phyloP scores from a whole-genome alignment of 805 yeast species.

The Yamadazyma ubonensis region DNA sequence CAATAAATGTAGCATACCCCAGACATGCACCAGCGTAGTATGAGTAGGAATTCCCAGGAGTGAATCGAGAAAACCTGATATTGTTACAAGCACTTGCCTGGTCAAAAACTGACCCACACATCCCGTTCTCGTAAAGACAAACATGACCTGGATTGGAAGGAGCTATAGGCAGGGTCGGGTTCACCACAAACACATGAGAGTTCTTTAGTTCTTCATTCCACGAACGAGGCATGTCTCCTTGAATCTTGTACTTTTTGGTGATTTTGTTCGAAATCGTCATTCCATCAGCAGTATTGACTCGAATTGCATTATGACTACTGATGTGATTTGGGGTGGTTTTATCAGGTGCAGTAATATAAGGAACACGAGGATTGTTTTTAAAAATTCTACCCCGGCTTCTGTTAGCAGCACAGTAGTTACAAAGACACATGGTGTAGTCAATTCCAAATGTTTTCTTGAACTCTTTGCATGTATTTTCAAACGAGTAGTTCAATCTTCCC shows the following conservation, averaged over 20 bases:
- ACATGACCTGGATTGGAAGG: not conserved
- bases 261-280: not conserved
- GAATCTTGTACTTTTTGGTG: constrained; percentile 2
- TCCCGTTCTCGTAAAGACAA: constrained; percentile 1
- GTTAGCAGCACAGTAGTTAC: constrained; percentile 10
- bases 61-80: not conserved
- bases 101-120: constrained; percentile 3
- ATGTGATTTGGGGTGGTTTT: not conserved
- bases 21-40: not conserved
- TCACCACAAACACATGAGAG: not conserved
- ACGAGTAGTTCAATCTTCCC: constrained; percentile 18
- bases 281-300: not conserved
- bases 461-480: constrained; percentile 18
- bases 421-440: constrained; percentile 21
- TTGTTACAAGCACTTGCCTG: constrained; percentile 3
- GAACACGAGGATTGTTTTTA: not conserved
- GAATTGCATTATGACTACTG: constrained; percentile 1
- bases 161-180: not conserved
- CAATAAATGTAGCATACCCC: not conserved
- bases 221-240: not conserved
- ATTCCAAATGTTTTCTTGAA: constrained; percentile 15
- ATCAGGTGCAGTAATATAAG: not conserved
- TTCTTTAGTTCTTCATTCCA: not conserved
- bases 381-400: not conserved
- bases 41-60: not conserved